A percentile compares a stretch with the other conserved stretches of the same genome.
phyloP scores from a whole-genome alignment of 1,284 basidiomycete species.

The Fomitopsis schrenkii region DNA sequence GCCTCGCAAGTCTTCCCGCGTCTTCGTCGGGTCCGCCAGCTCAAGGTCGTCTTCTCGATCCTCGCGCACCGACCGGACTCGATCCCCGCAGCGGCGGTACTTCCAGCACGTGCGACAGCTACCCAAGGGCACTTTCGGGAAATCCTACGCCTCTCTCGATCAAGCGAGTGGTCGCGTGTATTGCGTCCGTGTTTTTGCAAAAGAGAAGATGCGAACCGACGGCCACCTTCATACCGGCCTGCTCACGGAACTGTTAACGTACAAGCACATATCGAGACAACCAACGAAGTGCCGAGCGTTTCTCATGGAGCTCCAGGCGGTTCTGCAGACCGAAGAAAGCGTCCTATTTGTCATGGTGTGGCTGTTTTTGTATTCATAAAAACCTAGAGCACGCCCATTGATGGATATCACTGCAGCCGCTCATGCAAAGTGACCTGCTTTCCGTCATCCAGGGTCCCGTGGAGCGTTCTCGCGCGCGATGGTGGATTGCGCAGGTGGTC shows the following conservation, averaged over 20 bases:
- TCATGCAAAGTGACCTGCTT: conserved; percentile 30
- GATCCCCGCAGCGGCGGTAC: conserved; percentile 18
- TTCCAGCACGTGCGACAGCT: conserved; percentile 24
- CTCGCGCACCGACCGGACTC: neutral
- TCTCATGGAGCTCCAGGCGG: conserved; percentile 30
- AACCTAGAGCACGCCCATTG: neutral
- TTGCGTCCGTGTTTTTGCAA: conserved; percentile 21
- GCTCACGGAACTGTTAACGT: conserved; percentile 26
- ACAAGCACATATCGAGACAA: conserved; percentile 25
- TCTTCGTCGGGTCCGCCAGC: neutral
- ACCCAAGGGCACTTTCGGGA: conserved; percentile 24
- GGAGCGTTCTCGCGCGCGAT: conserved; percentile 18
- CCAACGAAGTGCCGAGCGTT: conserved; percentile 20
- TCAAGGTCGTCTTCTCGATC: neutral
- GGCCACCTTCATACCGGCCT: conserved; percentile 10
- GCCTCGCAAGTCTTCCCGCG: neutral
- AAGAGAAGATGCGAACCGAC: conserved; percentile 11
- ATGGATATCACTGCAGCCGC: conserved; percentile 20
- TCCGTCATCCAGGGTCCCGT: conserved; percentile 17
- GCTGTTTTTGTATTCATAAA: neutral
- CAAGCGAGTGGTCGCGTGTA: conserved; percentile 15
- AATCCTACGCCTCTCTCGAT: conserved; percentile 25
- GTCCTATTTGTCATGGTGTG: conserved; percentile 31
- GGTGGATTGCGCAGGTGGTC: conserved; percentile 51
- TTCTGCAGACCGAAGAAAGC: conserved; percentile 26